These are phyloP conservation scores for Cladosporium sp. DNA, from an alignment of 2,329 filamentous ascomycete genomes.

Conservation along the genomic window DNA sequence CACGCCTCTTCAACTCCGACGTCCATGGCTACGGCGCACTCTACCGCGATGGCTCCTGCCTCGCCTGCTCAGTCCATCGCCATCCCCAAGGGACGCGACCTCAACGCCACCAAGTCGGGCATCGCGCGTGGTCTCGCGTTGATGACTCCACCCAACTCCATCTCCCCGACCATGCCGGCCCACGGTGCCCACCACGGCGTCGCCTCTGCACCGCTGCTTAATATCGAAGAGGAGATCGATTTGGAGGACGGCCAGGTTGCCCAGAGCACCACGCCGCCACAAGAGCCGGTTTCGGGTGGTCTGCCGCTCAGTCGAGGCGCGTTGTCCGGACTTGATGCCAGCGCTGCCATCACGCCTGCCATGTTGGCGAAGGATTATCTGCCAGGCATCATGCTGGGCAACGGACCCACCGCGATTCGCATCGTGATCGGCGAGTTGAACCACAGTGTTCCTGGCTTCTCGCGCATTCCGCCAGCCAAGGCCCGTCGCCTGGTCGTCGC, in stretches of 20 bases:
- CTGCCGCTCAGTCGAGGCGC: conserved; percentile 47
- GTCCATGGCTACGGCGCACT: conserved; percentile 30
- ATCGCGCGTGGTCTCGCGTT: conserved; percentile 48
- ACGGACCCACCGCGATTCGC: conserved; percentile 89
- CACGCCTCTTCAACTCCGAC: conserved; percentile 19
- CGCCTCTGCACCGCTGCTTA: conserved; percentile 41
- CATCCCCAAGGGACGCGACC: conserved; percentile 25
- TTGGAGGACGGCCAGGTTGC: conserved; percentile 60
- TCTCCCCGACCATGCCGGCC: conserved; percentile 81
- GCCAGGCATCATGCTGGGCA: conserved; percentile 81
- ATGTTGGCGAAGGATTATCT: conserved; percentile 88
- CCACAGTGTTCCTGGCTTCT: conserved; percentile 88
- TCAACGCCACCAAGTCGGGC: conserved; percentile 19
- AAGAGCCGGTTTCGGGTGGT: conserved; percentile 23
- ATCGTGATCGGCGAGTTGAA: conserved; percentile 95
- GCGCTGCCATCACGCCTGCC: conserved; percentile 76
- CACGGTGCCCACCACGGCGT: conserved; percentile 65
- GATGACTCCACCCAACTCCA: conserved; percentile 91
- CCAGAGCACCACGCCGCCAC: conserved; percentile 28
- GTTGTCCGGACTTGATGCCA: conserved; percentile 60
- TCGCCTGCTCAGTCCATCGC: conserved; percentile 28
- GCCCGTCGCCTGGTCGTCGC: conserved; percentile 88
- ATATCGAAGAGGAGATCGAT: conserved; percentile 82
- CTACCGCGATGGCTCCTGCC: conserved; percentile 32
- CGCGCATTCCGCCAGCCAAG: conserved; percentile 81